phyloP scores from a whole-genome alignment of 108 stramenopile species.

The Skeletonema grethae region DNA sequence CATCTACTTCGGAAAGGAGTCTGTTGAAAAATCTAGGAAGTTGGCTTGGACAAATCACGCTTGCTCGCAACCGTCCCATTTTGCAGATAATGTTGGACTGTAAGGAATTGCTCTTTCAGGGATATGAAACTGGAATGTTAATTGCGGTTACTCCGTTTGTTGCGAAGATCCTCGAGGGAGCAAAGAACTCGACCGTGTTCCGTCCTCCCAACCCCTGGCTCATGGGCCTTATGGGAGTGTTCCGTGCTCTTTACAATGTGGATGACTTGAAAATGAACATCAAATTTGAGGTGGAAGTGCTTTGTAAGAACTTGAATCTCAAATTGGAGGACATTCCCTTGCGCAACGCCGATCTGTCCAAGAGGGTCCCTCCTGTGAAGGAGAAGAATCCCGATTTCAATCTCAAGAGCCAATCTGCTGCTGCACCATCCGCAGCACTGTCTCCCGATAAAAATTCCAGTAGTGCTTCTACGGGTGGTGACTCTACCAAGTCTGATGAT shows the following conservation, averaged over 20 bases:
- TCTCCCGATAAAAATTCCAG: slow-evolving; percentile 19
- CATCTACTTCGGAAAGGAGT: slow-evolving; percentile 94
- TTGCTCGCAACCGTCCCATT: slow-evolving; percentile 96
- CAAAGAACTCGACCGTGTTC: slow-evolving; percentile 92
- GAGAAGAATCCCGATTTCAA: slow-evolving; percentile 98
- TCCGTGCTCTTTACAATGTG: slow-evolving; percentile 93
- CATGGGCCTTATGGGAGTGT: slow-evolving; percentile 94
- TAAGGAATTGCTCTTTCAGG: slow-evolving; percentile 96
- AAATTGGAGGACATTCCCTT: slow-evolving; percentile 92
- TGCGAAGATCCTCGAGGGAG: slow-evolving; percentile 97
- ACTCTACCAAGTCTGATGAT: slow-evolving; percentile 48
- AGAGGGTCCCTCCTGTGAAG: slow-evolving; percentile 85
- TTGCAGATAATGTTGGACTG: slow-evolving; percentile 96
- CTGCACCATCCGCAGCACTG: slow-evolving; percentile 53
- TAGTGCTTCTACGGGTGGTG: slow-evolving; percentile 39
- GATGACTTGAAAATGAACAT: slow-evolving; percentile 99
- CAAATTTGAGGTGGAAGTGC: slow-evolving; percentile 98
- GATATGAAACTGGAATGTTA: slow-evolving; percentile 97
- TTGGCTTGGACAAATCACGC: slow-evolving; percentile 98
- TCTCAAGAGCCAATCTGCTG: slow-evolving; percentile 63
- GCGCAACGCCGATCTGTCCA: slow-evolving; percentile 63
- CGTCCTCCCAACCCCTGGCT: slow-evolving; percentile 99
- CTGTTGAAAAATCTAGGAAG: slow-evolving; percentile 98
- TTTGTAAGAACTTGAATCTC: slow-evolving; percentile 96
- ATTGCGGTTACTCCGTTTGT: slow-evolving; percentile 99